Conservation (phyloP, 2,329 filamentous ascomycete species). For the Ceratocystis colombiana region DNA sequence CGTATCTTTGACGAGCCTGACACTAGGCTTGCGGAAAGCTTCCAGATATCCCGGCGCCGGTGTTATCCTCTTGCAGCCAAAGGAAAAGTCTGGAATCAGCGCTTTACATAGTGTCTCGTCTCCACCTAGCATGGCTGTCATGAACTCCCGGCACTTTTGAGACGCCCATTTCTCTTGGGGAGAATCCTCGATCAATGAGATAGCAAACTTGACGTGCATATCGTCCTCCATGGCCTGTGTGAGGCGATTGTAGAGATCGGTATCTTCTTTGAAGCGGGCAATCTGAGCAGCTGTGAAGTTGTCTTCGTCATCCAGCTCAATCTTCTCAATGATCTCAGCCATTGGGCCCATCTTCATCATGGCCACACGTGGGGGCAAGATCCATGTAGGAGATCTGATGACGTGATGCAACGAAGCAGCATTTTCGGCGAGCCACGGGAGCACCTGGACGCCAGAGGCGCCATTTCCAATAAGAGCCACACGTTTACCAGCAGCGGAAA, state of each 20-base stretch:
- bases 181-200: constrained; percentile 37
- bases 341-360: constrained; percentile 33
- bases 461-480: constrained; percentile 50
- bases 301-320: constrained; percentile 28
- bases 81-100: constrained; percentile 42
- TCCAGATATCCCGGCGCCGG: constrained; percentile 43
- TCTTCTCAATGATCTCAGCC: constrained; percentile 28
- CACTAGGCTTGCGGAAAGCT: constrained; percentile 39
- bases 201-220: constrained; percentile 36
- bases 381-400: constrained; percentile 38
- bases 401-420: constrained; percentile 37
- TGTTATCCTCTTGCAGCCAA: constrained; percentile 43
- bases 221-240: constrained; percentile 40
- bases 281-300: constrained; percentile 34
- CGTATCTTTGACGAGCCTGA: constrained; percentile 39
- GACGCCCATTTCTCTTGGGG: constrained; percentile 37
- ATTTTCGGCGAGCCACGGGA: constrained; percentile 41
- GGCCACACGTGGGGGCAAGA: constrained; percentile 34
- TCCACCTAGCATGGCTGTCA: constrained; percentile 39
- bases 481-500: constrained; percentile 41
- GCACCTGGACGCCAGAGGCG: constrained; percentile 44
- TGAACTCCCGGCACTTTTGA: constrained; percentile 38
- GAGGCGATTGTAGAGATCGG: constrained; percentile 39
- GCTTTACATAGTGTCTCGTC: constrained; percentile 42
- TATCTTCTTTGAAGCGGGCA: constrained; percentile 39